Evolutionary conservation across 768 basidiomycete genomes (phyloP).

Genomic region (Leccinum arenicola): DNA sequence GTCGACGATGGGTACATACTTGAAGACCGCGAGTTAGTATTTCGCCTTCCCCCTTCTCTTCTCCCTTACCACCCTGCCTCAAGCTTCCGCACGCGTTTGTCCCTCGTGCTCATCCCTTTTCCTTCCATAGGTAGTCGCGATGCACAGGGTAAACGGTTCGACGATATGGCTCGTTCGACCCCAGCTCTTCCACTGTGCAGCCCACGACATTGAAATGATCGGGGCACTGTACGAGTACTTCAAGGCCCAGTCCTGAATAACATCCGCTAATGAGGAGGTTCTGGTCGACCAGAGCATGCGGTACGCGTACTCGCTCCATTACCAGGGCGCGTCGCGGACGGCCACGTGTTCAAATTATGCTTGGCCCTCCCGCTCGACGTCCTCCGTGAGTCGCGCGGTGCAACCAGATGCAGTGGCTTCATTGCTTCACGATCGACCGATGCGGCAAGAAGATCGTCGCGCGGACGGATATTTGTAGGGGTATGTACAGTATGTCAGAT

Average conservation of each 20-base stretch:
- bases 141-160: constrained; percentile 32
- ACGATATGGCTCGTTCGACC: constrained; percentile 34
- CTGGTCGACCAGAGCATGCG: constrained; percentile 28
- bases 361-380: too few species aligned
- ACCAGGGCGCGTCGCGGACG: constrained; percentile 26
- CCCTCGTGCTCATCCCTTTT: not conserved
- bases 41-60: too few species aligned
- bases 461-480: constrained; percentile 24
- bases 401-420: constrained; percentile 26
- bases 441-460: constrained; percentile 18
- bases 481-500: not conserved
- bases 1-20: too few species aligned
- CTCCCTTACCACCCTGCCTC: too few species aligned
- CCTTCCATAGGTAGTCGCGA: constrained; percentile 29
- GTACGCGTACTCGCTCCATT: constrained; percentile 25
- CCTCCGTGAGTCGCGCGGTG: constrained; percentile 26
- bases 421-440: constrained; percentile 22
- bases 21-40: too few species aligned
- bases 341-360: constrained; percentile 22
- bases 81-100: too few species aligned
- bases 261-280: constrained; percentile 3
- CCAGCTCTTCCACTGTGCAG: constrained; percentile 38
- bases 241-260: constrained; percentile 21
- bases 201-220: constrained; percentile 41
- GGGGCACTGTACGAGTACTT: constrained; percentile 36